Base-by-base conservation (phyloP, 768 basidiomycete genomes). In the Pulveroboletus sp. region DNA sequence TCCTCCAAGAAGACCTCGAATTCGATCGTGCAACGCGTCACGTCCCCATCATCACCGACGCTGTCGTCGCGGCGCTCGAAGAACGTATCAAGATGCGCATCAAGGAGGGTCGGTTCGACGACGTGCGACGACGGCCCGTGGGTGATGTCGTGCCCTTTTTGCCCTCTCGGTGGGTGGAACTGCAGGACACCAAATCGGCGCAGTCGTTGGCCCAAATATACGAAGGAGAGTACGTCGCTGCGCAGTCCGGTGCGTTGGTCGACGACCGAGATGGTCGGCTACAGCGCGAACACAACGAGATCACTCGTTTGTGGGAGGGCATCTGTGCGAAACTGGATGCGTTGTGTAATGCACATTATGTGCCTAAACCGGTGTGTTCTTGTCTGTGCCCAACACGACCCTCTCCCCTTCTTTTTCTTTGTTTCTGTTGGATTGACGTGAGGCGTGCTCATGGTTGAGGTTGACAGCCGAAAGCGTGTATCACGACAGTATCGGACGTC, bases 141-240 rank as follows among this genome's bases (percentile, higher is more conserved):
- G 64, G 83, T 47, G 88, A 92, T 38, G 83, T 93, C 56, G 89
- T 86, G 56, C 84, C 94, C 0, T 97, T 94, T 76, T 73, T 98
- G 1, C 92, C 95, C 1, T 96, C 93, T 1, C 82, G 87, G 30
- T 74, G 90, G 49, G 82, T 96, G 51, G 94, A 97, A 63, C 72
- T 97, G 8, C 83, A 92, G 65, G 93, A 95, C 60, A 84, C 81
- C 4, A 89, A 94, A 64, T 93, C 90, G 8, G 75, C 81, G 5
- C 86, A 91, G 64, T 93, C 90, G 0, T 79, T 99, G 40, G 94
- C 93, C 12, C 89, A 98, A 71, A 89, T 99, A 36, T 98, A 98
- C 69, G 96, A 96, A 64, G 85, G 89, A 40, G 94, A 94, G 50
- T 99, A 87, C 67, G 75, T 84, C 35, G 82, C 85, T 6, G 79